A percentile compares a stretch with the other conserved stretches of the same genome.
phyloP scores from a whole-genome alignment of 1,284 basidiomycete species.

The Fomitopsis schrenkii region DNA sequence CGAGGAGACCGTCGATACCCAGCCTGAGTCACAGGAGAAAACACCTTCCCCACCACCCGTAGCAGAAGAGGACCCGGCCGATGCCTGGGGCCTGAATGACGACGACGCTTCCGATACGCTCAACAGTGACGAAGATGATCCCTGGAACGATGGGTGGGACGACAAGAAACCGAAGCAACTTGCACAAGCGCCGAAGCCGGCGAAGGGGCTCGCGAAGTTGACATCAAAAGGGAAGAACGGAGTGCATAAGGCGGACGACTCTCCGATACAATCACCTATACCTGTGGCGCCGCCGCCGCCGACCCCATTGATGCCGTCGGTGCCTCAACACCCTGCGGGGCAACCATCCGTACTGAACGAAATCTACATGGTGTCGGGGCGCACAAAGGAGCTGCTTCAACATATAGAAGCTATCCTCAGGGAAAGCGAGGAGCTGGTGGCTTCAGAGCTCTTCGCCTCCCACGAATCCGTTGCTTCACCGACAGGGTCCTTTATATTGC shows the following conservation, averaged over 20 bases:
- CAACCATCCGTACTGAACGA: constrained; percentile 35
- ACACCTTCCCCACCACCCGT: background rate
- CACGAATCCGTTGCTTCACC: constrained; percentile 21
- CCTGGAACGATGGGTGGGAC: constrained; percentile 64
- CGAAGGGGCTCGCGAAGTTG: constrained; percentile 54
- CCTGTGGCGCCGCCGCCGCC: constrained; percentile 21
- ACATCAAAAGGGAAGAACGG: constrained; percentile 44
- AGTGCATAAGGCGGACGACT: constrained; percentile 6
- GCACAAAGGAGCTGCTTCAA: constrained; percentile 52
- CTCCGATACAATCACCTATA: constrained; percentile 19
- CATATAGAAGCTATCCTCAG: constrained; percentile 54
- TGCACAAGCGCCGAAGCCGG: constrained; percentile 38
- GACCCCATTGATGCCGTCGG: constrained; percentile 14
- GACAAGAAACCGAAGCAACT: constrained; percentile 33
- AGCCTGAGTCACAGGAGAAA: constrained; percentile 15
- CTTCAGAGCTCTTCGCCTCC: constrained; percentile 48
- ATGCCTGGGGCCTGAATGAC: constrained; percentile 68
- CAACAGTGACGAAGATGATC: constrained; percentile 30
- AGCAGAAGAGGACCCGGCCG: constrained; percentile 35
- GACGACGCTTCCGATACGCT: constrained; percentile 28
- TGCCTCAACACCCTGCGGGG: background rate
- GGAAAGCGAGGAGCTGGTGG: constrained; percentile 55
- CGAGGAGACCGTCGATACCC: constrained; percentile 29
- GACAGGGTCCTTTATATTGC: constrained; percentile 53
- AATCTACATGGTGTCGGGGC: constrained; percentile 52